Evolutionary conservation across 1,284 basidiomycete species (phyloP).

Genomic region (Austroboletus novae-zelandiae): DNA sequence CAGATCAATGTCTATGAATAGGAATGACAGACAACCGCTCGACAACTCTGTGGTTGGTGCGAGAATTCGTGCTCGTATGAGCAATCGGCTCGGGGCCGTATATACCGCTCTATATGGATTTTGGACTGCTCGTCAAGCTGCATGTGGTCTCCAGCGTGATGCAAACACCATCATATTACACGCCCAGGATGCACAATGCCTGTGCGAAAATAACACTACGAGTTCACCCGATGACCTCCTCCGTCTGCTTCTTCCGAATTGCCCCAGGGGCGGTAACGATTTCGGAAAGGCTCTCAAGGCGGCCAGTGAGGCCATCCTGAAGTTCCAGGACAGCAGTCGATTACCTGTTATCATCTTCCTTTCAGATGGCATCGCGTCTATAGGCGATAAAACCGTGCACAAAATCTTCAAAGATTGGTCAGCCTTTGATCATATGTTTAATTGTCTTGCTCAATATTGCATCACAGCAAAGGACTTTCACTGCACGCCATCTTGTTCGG

Average conservation of each 20-base stretch:
- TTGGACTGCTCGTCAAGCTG: slow-evolving; percentile 48
- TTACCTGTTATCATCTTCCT: slow-evolving; percentile 58
- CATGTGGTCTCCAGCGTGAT: slow-evolving; percentile 40
- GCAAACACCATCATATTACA: slow-evolving; percentile 58
- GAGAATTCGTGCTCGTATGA: slow-evolving; percentile 6
- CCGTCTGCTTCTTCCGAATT: slow-evolving; percentile 35
- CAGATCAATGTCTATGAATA: slow-evolving; percentile 53
- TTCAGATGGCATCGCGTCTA: slow-evolving; percentile 48
- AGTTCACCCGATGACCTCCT: slow-evolving; percentile 47
- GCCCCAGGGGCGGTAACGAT: slow-evolving; percentile 44
- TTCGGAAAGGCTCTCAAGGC: slow-evolving; percentile 42
- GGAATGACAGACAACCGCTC: slow-evolving; percentile 38
- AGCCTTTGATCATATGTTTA: not conserved
- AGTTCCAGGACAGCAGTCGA: slow-evolving; percentile 51
- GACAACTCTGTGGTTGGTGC: slow-evolving; percentile 39
- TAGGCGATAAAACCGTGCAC: slow-evolving; percentile 22
- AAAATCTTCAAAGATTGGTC: too few species aligned
- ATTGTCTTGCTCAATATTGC: not conserved
- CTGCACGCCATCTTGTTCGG: slow-evolving; percentile 61
- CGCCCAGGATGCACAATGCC: slow-evolving; percentile 27
- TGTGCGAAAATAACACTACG: slow-evolving; percentile 44
- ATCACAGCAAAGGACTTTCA: slow-evolving; percentile 51
- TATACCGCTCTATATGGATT: slow-evolving; percentile 50
- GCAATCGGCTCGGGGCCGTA: slow-evolving; percentile 59
- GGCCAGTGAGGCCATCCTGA: slow-evolving; percentile 40